Base-by-base conservation (phyloP, 768 basidiomycete genomes). In the Vishniacozyma victoriae region DNA sequence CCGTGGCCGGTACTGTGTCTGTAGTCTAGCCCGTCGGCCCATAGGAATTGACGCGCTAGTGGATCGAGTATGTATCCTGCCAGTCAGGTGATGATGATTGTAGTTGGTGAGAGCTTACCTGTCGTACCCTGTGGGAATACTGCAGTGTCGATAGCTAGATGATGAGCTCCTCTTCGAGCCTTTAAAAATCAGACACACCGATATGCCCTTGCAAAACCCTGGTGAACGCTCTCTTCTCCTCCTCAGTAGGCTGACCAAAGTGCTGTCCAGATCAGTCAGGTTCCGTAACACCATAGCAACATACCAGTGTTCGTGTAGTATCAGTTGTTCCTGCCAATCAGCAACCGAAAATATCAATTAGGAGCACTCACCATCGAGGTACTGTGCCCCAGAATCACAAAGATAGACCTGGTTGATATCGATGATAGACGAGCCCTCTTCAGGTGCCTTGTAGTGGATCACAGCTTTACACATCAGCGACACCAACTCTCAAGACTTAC, bases 1-100 rank as follows among this genome's bases (percentile, higher is more conserved):
- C 95, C 93, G 60, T 96, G 93, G 0, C 90, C 90, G 16, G 92
- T 95, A 4, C 88, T 87, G 54, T 95, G 91, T 51, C 89, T 85
- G 48, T 72, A 75, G 44, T 74, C 67, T 3, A 68, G 47, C 11
- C 69, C 66, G 35, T 70, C 69, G 11, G 55, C 42, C 69, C 69
- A 70, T 1, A 70, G 37, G 2, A 63, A 46, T 50, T 54, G 31
- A 40, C 68, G 41, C 5, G 54, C 41, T 15, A 53, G 35, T 1
- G 51, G 37, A 49, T 59, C 56, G 67, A 73, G 70, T 7, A 60
- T 64, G 75, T 55, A 71, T 76, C 87, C 87, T 41, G 84, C 81
- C n/a, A 9, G 29, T 33, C 29, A 33, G 0, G 14, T 31, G 5
- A 35, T 24, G 26, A 9, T 39, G n/a, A 18, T 7, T 86, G 89